Conservation (phyloP, 2,329 filamentous ascomycete genomes). For the Cladophialophora carrionii region DNA sequence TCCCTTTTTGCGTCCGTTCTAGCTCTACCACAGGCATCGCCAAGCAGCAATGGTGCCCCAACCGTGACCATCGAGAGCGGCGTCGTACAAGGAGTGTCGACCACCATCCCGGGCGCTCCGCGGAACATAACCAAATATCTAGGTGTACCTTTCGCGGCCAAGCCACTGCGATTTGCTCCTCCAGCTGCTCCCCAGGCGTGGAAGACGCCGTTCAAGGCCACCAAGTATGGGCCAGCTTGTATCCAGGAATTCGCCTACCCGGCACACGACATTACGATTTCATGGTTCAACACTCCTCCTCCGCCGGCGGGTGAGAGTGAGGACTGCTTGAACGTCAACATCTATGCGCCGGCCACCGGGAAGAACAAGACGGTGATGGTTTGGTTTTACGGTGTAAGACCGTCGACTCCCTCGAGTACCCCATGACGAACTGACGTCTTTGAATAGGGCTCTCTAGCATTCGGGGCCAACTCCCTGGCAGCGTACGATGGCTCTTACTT, state of each 20-base stretch:
- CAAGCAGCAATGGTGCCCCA: slow-evolving; percentile 23
- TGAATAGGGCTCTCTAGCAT: slow-evolving; percentile 44
- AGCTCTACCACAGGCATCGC: slow-evolving; percentile 4
- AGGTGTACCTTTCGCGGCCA: slow-evolving; percentile 42
- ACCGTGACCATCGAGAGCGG: slow-evolving; percentile 40
- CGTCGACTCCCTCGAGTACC: not conserved
- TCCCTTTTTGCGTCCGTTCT: not conserved
- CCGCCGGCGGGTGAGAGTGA: slow-evolving; percentile 42
- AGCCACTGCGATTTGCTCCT: slow-evolving; percentile 40
- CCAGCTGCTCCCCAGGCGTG: slow-evolving; percentile 35
- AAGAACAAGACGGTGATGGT: slow-evolving; percentile 45
- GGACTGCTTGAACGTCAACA: slow-evolving; percentile 49
- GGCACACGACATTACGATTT: slow-evolving; percentile 40
- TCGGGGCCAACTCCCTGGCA: slow-evolving; percentile 39
- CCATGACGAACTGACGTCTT: not conserved
- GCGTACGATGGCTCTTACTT: slow-evolving; percentile 45
- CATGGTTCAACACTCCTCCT: slow-evolving; percentile 36
- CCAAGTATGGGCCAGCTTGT: slow-evolving; percentile 39
- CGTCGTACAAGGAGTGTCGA: slow-evolving; percentile 39
- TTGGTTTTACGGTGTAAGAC: slow-evolving; percentile 43
- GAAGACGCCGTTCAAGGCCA: slow-evolving; percentile 37
- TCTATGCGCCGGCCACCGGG: slow-evolving; percentile 44
- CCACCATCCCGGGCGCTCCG: slow-evolving; percentile 37
- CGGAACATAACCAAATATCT: slow-evolving; percentile 41
- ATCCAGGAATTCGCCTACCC: slow-evolving; percentile 41